phyloP scores from a whole-genome alignment of 1,139 yeast genomes.

The Pichia sp. region DNA sequence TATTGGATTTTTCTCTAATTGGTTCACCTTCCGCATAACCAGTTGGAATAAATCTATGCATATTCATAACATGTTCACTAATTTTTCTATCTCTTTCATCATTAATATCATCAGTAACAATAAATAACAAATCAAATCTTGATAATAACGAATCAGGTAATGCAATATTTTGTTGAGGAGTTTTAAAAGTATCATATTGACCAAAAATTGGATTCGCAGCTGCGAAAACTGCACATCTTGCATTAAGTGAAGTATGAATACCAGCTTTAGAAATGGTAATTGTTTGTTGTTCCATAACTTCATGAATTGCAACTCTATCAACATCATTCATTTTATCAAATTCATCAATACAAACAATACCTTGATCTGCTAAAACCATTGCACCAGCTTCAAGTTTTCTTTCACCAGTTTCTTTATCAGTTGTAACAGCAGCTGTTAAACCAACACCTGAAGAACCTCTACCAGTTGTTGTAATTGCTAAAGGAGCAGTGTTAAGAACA shows the following conservation, averaged over 20 bases:
- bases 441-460: conserved; percentile 99
- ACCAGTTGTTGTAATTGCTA: conserved; percentile 98
- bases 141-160: conserved; percentile 93
- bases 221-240: conserved; percentile 94
- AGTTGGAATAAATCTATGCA: conserved; percentile 86
- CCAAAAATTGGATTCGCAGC: conserved; percentile 99
- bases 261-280: conserved; percentile 99
- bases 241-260: conserved; percentile 91
- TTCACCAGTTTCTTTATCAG: conserved; percentile 96
- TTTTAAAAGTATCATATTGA: conserved; percentile 92
- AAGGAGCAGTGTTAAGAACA: conserved; percentile 87
- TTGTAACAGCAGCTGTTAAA: conserved; percentile 97
- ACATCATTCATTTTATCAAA: conserved; percentile 96
- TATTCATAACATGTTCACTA: conserved; percentile 90
- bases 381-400: conserved; percentile 98
- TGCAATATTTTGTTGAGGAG: conserved; percentile 95
- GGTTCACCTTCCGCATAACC: conserved; percentile 95
- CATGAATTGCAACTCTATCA: conserved; percentile 97
- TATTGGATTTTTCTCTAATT: conserved; percentile 65
- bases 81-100: conserved; percentile 80
- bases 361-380: conserved; percentile 97
- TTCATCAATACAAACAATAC: conserved; percentile 96
- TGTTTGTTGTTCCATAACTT: conserved; percentile 99
- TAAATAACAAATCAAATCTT: conserved; percentile 92
- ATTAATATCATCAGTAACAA: conserved; percentile 91